These are phyloP conservation scores for Lasiosphaeriaceae sp. DNA, from an alignment of 495 filamentous ascomycete species.

Conservation along the genomic window DNA sequence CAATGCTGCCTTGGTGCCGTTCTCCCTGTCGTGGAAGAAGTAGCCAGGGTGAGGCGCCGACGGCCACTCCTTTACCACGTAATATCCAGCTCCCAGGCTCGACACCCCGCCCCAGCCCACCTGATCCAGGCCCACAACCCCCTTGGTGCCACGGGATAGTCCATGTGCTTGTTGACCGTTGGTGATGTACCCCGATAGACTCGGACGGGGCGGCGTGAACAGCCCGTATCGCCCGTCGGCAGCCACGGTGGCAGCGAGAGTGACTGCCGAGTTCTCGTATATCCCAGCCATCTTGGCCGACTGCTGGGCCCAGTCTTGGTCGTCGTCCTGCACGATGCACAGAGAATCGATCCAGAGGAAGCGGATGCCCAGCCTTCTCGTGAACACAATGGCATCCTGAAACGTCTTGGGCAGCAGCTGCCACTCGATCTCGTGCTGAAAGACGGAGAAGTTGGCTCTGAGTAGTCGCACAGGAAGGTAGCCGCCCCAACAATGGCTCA, in stretches of 20 bases:
- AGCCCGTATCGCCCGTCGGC: constrained; percentile 6
- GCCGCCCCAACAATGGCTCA: constrained; percentile 15
- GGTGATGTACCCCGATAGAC: background rate
- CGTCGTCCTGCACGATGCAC: constrained; percentile 1
- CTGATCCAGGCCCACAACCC: too few relatives aligned
- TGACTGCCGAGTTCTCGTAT: constrained; percentile 17
- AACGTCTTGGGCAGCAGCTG: constrained; percentile 19
- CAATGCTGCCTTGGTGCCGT: too few relatives aligned
- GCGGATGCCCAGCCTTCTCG: constrained; percentile 5
- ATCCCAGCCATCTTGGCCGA: constrained; percentile 14
- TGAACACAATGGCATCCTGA: constrained; percentile 27
- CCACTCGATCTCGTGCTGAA: constrained; percentile 10
- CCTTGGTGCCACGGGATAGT: too few relatives aligned
- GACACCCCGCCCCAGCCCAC: too few relatives aligned
- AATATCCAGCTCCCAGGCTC: too few relatives aligned
- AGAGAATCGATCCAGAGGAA: constrained; percentile 21
- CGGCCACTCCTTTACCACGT: too few relatives aligned
- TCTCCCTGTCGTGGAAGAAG: too few relatives aligned
- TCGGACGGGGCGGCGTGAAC: background rate
- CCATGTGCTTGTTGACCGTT: too few relatives aligned
- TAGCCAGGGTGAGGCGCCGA: too few relatives aligned
- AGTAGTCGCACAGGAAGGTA: background rate
- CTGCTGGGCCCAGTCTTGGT: constrained; percentile 5
- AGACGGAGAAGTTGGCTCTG: background rate
- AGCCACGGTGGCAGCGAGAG: constrained; percentile 16